Evolutionary conservation across 345 rosid species (phyloP).

Genomic region (Hevea brasiliensis): DNA sequence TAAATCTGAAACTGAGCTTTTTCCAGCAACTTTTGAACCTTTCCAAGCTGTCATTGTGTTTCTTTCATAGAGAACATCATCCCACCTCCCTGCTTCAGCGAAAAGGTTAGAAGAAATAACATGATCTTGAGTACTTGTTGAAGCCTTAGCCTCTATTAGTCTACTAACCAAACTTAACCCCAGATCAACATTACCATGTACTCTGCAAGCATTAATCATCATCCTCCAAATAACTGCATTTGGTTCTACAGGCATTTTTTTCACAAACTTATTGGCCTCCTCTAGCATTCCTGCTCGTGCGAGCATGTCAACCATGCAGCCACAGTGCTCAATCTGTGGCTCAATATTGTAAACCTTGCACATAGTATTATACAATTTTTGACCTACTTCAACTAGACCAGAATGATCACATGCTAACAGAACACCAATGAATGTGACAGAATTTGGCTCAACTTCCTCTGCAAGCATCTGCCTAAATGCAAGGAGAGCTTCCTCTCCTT

Average conservation of each 20-base stretch:
- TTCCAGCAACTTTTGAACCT: conserved; percentile 26
- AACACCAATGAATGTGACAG: conserved; percentile 32
- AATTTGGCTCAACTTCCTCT: conserved; percentile 30
- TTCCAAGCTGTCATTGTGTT: conserved; percentile 9
- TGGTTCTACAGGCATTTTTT: conserved; percentile 25
- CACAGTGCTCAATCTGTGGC: conserved; percentile 29
- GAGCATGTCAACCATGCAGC: conserved; percentile 35
- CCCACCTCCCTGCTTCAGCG: conserved; percentile 33
- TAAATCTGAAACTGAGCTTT: conserved; percentile 19
- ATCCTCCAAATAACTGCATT: conserved; percentile 28
- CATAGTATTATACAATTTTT: conserved; percentile 20
- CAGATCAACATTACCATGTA: conserved; percentile 20
- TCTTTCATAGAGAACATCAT: conserved; percentile 24
- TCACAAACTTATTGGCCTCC: conserved; percentile 26
- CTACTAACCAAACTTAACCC: conserved; percentile 22
- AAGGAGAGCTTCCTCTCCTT: conserved; percentile 30
- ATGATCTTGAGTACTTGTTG: conserved; percentile 15
- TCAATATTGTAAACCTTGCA: conserved; percentile 13
- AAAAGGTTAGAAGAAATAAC: conserved; percentile 24
- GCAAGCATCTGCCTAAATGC: conserved; percentile 26
- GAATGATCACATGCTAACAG: conserved; percentile 32
- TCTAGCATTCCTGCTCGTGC: conserved; percentile 35
- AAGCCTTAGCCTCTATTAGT: not conserved
- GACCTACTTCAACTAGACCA: conserved; percentile 32
- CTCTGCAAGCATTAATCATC: conserved; percentile 26